These are phyloP conservation scores for Graphilbum sp. DNA, from an alignment of 2,329 filamentous ascomycete genomes.

Conservation along the genomic window DNA sequence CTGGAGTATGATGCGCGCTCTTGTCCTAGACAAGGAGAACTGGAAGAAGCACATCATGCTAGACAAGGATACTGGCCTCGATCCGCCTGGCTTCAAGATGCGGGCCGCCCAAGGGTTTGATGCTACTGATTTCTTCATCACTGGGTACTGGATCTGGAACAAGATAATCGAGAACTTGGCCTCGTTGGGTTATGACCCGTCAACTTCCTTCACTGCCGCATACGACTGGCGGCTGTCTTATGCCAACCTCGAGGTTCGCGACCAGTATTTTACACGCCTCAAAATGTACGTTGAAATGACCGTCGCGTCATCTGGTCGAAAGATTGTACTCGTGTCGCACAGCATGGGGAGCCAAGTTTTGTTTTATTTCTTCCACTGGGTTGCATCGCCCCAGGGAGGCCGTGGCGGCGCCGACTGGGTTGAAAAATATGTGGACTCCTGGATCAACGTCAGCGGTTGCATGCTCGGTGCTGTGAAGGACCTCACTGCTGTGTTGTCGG, in stretches of 20 bases:
- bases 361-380: constrained; percentile 66
- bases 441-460: constrained; percentile 97
- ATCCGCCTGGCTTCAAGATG: constrained; percentile 79
- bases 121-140: constrained; percentile 88
- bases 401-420: constrained; percentile 79
- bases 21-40: constrained; percentile 79
- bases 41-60: constrained; percentile 98
- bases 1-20: constrained; percentile 96
- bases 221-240: constrained; percentile 93
- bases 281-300: constrained; percentile 85
- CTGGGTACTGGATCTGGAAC: constrained; percentile 96
- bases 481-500: constrained; percentile 75
- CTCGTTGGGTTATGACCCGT: constrained; percentile 87
- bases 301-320: constrained; percentile 54
- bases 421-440: constrained; percentile 73
- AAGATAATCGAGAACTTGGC: constrained; percentile 96
- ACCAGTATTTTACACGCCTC: constrained; percentile 84
- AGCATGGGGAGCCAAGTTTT: constrained; percentile 96
- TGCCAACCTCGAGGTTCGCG: constrained; percentile 70
- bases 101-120: constrained; percentile 93
- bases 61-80: constrained; percentile 77
- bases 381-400: constrained; percentile 62
- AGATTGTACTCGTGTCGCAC: constrained; percentile 77
- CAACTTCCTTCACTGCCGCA: constrained; percentile 50
- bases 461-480: constrained; percentile 94